Conservation (phyloP, 2,329 filamentous ascomycete genomes). For the Ophiostoma populinum region DNA sequence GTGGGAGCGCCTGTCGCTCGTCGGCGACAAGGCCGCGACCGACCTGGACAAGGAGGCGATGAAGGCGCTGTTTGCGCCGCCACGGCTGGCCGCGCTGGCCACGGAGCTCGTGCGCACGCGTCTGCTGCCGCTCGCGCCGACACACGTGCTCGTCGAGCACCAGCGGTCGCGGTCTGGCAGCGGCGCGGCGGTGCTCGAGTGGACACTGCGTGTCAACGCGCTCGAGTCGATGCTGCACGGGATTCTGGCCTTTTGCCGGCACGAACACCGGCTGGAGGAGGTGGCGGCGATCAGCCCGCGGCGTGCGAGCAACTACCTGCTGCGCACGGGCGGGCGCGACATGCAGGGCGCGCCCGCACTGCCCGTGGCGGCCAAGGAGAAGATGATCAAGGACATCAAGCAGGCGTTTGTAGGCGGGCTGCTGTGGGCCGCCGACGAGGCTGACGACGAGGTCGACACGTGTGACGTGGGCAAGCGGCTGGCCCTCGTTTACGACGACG, state of each 20-base stretch:
- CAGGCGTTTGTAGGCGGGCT: constrained; percentile 9
- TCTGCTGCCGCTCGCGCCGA: constrained; percentile 36
- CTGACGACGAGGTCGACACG: too few species aligned
- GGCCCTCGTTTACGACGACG: constrained; percentile 1
- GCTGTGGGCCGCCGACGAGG: constrained; percentile 1
- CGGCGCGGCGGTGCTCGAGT: constrained; percentile 51
- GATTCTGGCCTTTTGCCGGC: constrained; percentile 28
- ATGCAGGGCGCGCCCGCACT: background rate
- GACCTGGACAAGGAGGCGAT: background rate
- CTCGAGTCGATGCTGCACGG: constrained; percentile 71
- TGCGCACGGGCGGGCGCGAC: constrained; percentile 12
- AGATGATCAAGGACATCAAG: constrained; percentile 14
- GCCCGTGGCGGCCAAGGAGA: constrained; percentile 8
- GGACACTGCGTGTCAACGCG: constrained; percentile 69
- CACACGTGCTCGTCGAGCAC: constrained; percentile 51
- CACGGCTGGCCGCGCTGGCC: constrained; percentile 18
- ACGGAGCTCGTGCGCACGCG: constrained; percentile 18
- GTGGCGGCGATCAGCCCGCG: constrained; percentile 33
- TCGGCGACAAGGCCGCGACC: constrained; percentile 3
- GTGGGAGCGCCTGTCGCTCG: constrained; percentile 14
- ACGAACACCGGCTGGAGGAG: too few species aligned
- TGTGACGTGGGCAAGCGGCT: too few species aligned
- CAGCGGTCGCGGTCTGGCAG: constrained; percentile 48
- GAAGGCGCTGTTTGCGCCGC: constrained; percentile 17
- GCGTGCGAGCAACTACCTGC: constrained; percentile 35